Base-by-base conservation (phyloP, 495 filamentous ascomycete genomes). In the Astrothelium subdiscretum region DNA sequence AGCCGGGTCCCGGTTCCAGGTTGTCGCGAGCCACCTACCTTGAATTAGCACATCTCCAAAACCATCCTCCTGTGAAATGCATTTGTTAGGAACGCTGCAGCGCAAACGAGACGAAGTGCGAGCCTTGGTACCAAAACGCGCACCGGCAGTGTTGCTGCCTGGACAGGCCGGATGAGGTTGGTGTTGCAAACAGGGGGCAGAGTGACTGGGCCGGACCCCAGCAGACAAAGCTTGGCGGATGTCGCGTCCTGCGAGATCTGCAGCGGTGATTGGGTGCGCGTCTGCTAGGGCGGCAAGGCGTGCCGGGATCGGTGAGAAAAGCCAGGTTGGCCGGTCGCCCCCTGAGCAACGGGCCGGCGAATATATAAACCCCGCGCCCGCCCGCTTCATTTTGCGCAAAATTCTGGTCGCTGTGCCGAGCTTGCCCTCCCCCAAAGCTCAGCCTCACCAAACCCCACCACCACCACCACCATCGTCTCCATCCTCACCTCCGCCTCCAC, bases 191-290 rank as follows among this genome's bases (percentile, higher is more conserved):
- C 20, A 26, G 20, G 48, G 24, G 11, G 48, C 12, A n/a, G 43
- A 48, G 43, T 48, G 13, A 48, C 12, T 15, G 43, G 43, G 5
- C 13, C 22, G 48, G 22, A 54, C 12, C 48, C 48, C 29, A n/a
- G 48, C 48, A 12, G 48, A 20, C 10, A 12, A 20, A 29, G 48
- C 48, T 54, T 26, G 48, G 22, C 48, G 29, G 22, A 15, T 24
- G 48, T 54, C 48, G 48, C 48, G 48, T 54, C 48, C 48, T 54
- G 48, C 48, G 29, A 54, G 48, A 54, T 54, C 24, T 12, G n/a
- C 8, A 6, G 24, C 48, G 48, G 6, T 29, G 48, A 54, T 54
- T 54, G 48, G 48, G 5, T 2, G 24, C 11, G 12, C 12, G 20
- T 29, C 20, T 20, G 22, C 48, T 54, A 54, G 48, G 24, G 48